phyloP scores from a whole-genome alignment of 1,139 yeast species.

The Magnusiomyces ingens region DNA sequence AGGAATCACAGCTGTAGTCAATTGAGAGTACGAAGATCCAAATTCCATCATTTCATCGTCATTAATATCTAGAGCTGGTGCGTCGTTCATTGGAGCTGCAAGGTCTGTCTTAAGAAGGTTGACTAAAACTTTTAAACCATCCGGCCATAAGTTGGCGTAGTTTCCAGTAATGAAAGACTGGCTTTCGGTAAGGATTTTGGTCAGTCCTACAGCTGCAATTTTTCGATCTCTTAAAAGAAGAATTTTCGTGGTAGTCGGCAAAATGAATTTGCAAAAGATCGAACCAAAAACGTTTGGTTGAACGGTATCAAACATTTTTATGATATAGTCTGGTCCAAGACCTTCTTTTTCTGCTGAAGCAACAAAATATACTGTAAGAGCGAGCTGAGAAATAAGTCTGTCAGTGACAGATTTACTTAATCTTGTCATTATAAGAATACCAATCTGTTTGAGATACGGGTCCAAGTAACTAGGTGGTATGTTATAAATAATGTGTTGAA shows the following conservation, averaged over 20 bases:
- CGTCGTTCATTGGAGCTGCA: constrained; percentile 31
- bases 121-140: constrained; percentile 48
- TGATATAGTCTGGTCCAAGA: constrained; percentile 46
- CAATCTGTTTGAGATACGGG: constrained; percentile 64
- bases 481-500: constrained; percentile 59
- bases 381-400: constrained; percentile 54
- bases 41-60: constrained; percentile 53
- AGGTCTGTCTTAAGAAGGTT: constrained; percentile 37
- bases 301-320: constrained; percentile 53
- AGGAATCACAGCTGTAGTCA: constrained; percentile 54
- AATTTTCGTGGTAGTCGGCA: constrained; percentile 60
- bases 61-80: constrained; percentile 40
- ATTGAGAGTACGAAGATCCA: constrained; percentile 76
- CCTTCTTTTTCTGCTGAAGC: constrained; percentile 41
- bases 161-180: constrained; percentile 35
- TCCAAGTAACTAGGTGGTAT: constrained; percentile 47
- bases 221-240: constrained; percentile 70
- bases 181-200: constrained; percentile 43
- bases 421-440: constrained; percentile 68
- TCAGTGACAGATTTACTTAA: constrained; percentile 78
- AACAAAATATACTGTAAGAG: constrained; percentile 59
- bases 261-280: constrained; percentile 53
- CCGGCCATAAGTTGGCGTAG: constrained; percentile 41
- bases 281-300: constrained; percentile 60
- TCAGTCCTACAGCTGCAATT: constrained; percentile 65